Conservation (phyloP, 2,329 filamentous ascomycete species). For the Sarocladium kiliense region DNA sequence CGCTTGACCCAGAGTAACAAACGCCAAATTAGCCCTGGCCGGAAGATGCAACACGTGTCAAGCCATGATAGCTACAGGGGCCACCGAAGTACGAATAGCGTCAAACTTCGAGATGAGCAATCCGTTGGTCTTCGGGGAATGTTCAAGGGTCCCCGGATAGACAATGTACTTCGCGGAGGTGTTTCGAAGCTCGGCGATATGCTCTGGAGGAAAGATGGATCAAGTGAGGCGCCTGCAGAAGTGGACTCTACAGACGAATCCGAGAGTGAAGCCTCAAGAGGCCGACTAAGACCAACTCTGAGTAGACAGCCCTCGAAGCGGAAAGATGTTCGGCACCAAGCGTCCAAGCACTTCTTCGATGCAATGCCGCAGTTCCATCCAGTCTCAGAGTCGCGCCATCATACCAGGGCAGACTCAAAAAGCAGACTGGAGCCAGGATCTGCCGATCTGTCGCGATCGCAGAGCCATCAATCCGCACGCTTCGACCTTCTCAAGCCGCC, state of each 20-base stretch:
- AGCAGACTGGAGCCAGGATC: not conserved
- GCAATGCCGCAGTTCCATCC: slow-evolving; percentile 45
- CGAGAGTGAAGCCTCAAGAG: slow-evolving; percentile 37
- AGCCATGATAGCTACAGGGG: slow-evolving; percentile 38
- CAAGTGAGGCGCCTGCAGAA: slow-evolving; percentile 23
- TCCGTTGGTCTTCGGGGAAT: slow-evolving; percentile 51
- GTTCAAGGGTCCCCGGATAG: slow-evolving; percentile 72
- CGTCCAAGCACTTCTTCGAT: slow-evolving; percentile 43
- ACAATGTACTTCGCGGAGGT: slow-evolving; percentile 60
- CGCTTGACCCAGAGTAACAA: slow-evolving; percentile 14
- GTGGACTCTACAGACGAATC: slow-evolving; percentile 43
- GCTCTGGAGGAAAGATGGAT: slow-evolving; percentile 48
- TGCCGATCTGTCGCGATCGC: slow-evolving; percentile 1
- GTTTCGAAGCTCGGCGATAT: slow-evolving; percentile 54
- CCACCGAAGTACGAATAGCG: slow-evolving; percentile 43
- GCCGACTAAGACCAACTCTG: slow-evolving; percentile 30
- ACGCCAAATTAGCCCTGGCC: slow-evolving; percentile 15
- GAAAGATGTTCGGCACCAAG: slow-evolving; percentile 24
- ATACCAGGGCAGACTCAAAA: slow-evolving; percentile 9
- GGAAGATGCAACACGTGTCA: slow-evolving; percentile 11
- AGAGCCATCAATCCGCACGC: slow-evolving; percentile 36
- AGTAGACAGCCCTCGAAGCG: slow-evolving; percentile 28
- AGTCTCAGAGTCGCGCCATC: slow-evolving; percentile 21
- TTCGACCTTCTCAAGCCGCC: slow-evolving; percentile 46
- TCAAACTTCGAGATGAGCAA: slow-evolving; percentile 35